Base-by-base conservation (phyloP, 1,139 yeast genomes). In the Kazachstania sp. region DNA sequence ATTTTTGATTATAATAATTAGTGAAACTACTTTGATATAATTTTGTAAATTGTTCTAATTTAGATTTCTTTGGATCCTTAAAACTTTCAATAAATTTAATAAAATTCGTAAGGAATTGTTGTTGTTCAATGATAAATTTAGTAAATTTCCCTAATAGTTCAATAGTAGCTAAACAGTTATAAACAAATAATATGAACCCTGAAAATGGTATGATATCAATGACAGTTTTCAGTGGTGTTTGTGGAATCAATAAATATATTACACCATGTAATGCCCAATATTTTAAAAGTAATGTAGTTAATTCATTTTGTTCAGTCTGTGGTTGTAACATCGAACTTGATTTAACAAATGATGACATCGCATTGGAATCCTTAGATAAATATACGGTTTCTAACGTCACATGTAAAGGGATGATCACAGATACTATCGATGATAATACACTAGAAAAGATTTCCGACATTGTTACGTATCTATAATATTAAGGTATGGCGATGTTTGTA, bases 401-500 rank as follows among this genome's bases (percentile, higher is more conserved):
- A 40, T 47, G 51, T 13, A 55, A 39, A 18, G 59, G 59, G 8
- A 54, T 44, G n/a, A 54, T 34, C 16, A 52, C 52, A 8, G 53
- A 46, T n/a, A 43, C 16, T 15, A 46, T 42, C 41, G 41, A 44
- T n/a, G 35, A 34, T 23, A 46, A 11, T 6, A 38, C n/a, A 7
- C n/a, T 29, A 4, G 39, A 3, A 8, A 39, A 15, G 15, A 18
- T n/a, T 18, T 16, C 39, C 3, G 37, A 16, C 37, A 40, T 41
- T 6, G 12, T 30, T 28, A 18, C n/a, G 28, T 23, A 23, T n/a
- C 1, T 32, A 11, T 32, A n/a, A 13, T 3, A 23, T 23, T 7
- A 23, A 7, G 28, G 8, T 23, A 23, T 15, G 23, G 5, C 7
- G 9, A 4, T n/a, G 37, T 34, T 9, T 6, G 15, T 4, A 6